These are phyloP conservation scores for Hyaloperonospora arabidopsidis DNA, from an alignment of 352 stramenopile species.

Conservation along the genomic window DNA sequence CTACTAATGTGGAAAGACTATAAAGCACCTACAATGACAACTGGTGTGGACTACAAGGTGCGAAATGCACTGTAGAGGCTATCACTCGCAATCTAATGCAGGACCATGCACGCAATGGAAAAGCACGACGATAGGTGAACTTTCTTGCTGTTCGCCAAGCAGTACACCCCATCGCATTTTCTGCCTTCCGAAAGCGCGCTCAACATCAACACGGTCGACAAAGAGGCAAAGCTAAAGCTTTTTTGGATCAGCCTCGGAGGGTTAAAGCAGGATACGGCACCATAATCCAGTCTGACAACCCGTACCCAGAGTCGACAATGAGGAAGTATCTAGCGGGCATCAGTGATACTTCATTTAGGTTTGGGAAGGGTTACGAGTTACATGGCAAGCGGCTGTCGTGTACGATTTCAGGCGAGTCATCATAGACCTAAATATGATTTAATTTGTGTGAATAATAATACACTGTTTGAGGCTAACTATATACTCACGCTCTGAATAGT, in stretches of 20 bases:
- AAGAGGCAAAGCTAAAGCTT: no score
- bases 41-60: not conserved
- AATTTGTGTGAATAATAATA: no score
- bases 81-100: not conserved
- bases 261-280: not conserved
- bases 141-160: not conserved
- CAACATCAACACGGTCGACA: no score
- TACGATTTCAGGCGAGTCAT: no score
- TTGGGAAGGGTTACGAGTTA: not conserved
- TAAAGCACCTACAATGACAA: no score
- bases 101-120: not conserved
- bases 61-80: not conserved
- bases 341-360: not conserved
- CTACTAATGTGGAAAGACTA: no score
- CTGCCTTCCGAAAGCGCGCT: not conserved
- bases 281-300: no score
- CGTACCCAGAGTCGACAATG: not conserved
- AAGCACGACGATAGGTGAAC: not conserved
- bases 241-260: not conserved
- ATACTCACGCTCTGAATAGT: not conserved
- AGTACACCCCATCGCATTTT: not conserved
- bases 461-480: not conserved
- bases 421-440: no score
- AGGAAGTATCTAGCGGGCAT: not conserved
- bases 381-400: not conserved